Percentiles rank a stretch among this genome's conserved stretches.
Evolutionary conservation across 2,329 filamentous ascomycete genomes (phyloP).

Genomic region (Apiospora aurea): DNA sequence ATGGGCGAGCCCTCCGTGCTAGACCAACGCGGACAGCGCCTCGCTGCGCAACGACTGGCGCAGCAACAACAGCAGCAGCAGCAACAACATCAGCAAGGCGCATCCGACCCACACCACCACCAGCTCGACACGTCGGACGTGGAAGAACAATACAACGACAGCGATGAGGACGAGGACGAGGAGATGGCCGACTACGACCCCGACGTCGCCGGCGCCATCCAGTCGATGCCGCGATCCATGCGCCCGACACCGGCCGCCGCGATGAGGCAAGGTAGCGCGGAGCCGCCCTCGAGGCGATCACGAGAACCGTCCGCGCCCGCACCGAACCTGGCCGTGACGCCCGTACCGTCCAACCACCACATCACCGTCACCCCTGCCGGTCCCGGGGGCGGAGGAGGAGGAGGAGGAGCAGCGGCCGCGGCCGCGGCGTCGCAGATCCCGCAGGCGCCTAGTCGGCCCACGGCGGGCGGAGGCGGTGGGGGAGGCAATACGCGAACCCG

Average conservation of each 20-base stretch:
- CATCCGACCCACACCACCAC: neutral
- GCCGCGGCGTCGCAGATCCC: neutral
- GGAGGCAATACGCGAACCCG: neutral
- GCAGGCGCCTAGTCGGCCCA: slow-evolving; percentile 13
- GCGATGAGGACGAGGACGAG: slow-evolving; percentile 32
- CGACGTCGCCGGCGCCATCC: slow-evolving; percentile 33
- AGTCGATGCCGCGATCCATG: slow-evolving; percentile 25
- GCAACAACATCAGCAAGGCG: slow-evolving; percentile 31
- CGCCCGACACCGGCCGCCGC: slow-evolving; percentile 13
- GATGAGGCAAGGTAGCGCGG: neutral
- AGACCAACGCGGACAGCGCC: slow-evolving; percentile 30
- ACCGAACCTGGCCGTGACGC: neutral
- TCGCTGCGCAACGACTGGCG: slow-evolving; percentile 25
- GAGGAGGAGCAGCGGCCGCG: neutral
- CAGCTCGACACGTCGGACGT: slow-evolving; percentile 32
- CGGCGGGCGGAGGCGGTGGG: neutral
- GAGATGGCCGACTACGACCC: slow-evolving; percentile 40
- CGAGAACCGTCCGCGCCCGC: neutral
- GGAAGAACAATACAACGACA: slow-evolving; percentile 16
- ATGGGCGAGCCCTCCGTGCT: slow-evolving; percentile 27
- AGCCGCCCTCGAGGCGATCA: neutral
- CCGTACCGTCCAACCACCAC: slow-evolving; percentile 18
- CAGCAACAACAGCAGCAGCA: slow-evolving; percentile 20
- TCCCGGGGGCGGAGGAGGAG: neutral
- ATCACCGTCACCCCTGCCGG: neutral